phyloP scores from a whole-genome alignment of 805 yeast species.

The Lipomyces spencermartinsiae region DNA sequence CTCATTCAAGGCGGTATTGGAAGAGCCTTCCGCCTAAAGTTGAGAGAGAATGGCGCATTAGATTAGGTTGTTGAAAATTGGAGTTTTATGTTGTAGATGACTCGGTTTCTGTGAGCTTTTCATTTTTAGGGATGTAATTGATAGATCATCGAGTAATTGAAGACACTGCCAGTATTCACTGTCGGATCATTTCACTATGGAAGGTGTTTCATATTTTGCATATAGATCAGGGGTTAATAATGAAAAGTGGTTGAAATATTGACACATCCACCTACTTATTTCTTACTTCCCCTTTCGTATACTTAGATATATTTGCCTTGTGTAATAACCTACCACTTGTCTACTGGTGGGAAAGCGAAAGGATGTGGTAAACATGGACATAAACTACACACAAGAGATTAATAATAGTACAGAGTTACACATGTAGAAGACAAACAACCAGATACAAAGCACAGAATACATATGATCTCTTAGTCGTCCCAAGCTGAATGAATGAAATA shows the following conservation, averaged over 20 bases:
- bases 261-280: neutral
- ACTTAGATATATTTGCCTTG: neutral
- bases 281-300: neutral
- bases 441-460: constrained; percentile 4
- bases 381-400: neutral
- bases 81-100: neutral
- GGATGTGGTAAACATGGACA: neutral
- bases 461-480: neutral
- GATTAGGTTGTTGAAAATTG: neutral
- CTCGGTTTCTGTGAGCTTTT: neutral
- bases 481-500: neutral
- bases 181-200: neutral
- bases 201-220: neutral
- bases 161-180: neutral
- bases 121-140: neutral
- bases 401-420: neutral
- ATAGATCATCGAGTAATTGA: neutral
- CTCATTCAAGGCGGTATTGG: constrained; percentile 55
- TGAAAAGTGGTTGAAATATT: constrained; percentile 23
- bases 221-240: constrained; percentile 10
- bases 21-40: constrained; percentile 35
- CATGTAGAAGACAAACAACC: neutral
- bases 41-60: neutral
- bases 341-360: neutral
- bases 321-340: neutral